phyloP scores from a whole-genome alignment of 768 basidiomycete genomes.

The Rossbeevera mucosa region DNA sequence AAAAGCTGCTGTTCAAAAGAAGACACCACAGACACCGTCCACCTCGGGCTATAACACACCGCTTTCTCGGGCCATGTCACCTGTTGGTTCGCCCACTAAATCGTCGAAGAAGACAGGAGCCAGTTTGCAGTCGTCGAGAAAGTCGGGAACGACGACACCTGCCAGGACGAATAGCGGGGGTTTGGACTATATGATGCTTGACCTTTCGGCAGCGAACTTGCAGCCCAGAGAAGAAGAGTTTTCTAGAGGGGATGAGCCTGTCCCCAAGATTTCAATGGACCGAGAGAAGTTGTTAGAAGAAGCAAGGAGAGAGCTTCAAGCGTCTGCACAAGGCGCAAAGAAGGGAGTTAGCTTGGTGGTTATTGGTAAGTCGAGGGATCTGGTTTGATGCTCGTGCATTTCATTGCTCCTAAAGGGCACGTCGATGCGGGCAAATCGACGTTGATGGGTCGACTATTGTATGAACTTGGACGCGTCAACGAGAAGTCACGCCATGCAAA shows the following conservation, averaged over 20 bases:
- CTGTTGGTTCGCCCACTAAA: constrained; percentile 39
- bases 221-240: constrained; percentile 40
- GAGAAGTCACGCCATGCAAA: constrained; percentile 82
- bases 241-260: constrained; percentile 39
- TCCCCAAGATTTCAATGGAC: constrained; percentile 64
- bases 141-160: constrained; percentile 43
- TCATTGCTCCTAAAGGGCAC: constrained; percentile 58
- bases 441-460: constrained; percentile 89
- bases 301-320: constrained; percentile 51
- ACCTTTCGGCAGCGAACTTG: constrained; percentile 73
- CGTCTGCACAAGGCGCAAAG: constrained; percentile 48
- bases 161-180: constrained; percentile 28
- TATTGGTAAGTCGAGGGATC: constrained; percentile 56
- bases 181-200: constrained; percentile 57
- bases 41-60: constrained; percentile 37
- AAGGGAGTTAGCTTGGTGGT: constrained; percentile 84
- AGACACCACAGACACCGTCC: constrained; percentile 29
- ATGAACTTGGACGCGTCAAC: constrained; percentile 84
- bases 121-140: constrained; percentile 28
- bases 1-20: constrained; percentile 48
- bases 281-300: constrained; percentile 83
- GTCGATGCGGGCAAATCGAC: constrained; percentile 99
- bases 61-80: constrained; percentile 44
- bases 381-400: constrained; percentile 1
- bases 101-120: constrained; percentile 37